phyloP scores from a whole-genome alignment of 1,284 basidiomycete species.

The Rhodotorula mucilaginosa region DNA sequence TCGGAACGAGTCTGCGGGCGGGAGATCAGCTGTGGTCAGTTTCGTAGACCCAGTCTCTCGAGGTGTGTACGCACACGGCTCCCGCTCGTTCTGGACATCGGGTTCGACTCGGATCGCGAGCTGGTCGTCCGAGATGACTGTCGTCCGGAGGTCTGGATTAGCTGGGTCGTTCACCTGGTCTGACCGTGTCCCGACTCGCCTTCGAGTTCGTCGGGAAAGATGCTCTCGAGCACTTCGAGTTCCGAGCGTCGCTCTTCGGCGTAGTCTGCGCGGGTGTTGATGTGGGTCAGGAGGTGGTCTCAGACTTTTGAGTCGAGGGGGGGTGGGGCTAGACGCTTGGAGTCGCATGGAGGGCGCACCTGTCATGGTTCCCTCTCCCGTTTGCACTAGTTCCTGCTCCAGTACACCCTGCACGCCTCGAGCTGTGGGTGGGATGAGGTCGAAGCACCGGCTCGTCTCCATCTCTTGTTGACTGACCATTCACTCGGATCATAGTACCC shows the following conservation, averaged over 20 bases:
- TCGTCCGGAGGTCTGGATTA: conserved; percentile 53
- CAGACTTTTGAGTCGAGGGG: not conserved
- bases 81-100: conserved; percentile 66
- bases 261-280: conserved; percentile 26
- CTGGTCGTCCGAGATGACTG: conserved; percentile 80
- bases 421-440: no score
- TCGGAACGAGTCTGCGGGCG: conserved; percentile 66
- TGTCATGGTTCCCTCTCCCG: not conserved
- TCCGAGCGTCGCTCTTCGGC: conserved; percentile 34
- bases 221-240: conserved; percentile 82
- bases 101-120: conserved; percentile 85
- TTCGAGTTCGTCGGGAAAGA: conserved; percentile 89
- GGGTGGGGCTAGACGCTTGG: not conserved
- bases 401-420: no score
- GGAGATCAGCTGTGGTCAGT: conserved; percentile 6
- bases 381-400: not conserved
- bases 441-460: no score
- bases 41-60: no score
- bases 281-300: not conserved
- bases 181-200: conserved; percentile 58
- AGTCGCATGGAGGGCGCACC: conserved; percentile 1
- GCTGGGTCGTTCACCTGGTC: not conserved
- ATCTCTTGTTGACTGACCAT: no score
- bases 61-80: conserved; percentile 47
- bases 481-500: no score